phyloP scores from a whole-genome alignment of 2,329 filamentous ascomycete genomes.

The Pseudocercospora crystallina region DNA sequence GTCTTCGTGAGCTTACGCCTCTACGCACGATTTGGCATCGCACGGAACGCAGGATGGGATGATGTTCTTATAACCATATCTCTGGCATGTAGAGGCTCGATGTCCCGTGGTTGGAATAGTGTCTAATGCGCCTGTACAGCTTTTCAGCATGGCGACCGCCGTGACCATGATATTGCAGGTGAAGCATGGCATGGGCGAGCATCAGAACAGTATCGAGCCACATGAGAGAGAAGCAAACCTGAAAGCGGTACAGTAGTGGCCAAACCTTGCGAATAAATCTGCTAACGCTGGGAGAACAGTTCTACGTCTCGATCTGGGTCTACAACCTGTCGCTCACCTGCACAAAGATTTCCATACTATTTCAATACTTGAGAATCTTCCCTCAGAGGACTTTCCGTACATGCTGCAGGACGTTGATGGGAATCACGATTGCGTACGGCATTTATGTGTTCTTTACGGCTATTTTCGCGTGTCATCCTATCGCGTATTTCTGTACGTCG shows the following conservation, averaged over 20 bases:
- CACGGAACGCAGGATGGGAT: constrained; percentile 24
- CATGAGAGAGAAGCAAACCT: constrained; percentile 16
- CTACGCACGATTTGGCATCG: constrained; percentile 23
- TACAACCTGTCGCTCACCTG: constrained; percentile 40
- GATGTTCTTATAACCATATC: constrained; percentile 26
- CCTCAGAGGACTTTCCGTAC: constrained; percentile 40
- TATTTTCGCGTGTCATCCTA: constrained; percentile 44
- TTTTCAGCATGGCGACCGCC: constrained; percentile 20
- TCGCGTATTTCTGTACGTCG: constrained; percentile 40
- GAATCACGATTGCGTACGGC: constrained; percentile 35
- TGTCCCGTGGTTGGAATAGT: no score
- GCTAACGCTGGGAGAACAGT: constrained; percentile 9
- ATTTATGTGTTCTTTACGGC: constrained; percentile 37
- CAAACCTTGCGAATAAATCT: not conserved
- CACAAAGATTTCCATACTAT: constrained; percentile 48
- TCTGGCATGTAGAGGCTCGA: constrained; percentile 10
- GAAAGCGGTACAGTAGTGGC: constrained; percentile 22
- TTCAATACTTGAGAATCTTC: constrained; percentile 53
- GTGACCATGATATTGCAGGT: constrained; percentile 23
- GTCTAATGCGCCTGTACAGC: not conserved
- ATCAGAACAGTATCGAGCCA: constrained; percentile 14
- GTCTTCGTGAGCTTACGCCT: constrained; percentile 22
- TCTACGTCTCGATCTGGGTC: constrained; percentile 28
- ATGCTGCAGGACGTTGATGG: constrained; percentile 30
- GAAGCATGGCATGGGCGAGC: constrained; percentile 24